Percentiles rank a stretch among this genome's conserved stretches.
Conservation (phyloP, 345 rosid genomes). For the Camelina neglecta region DNA sequence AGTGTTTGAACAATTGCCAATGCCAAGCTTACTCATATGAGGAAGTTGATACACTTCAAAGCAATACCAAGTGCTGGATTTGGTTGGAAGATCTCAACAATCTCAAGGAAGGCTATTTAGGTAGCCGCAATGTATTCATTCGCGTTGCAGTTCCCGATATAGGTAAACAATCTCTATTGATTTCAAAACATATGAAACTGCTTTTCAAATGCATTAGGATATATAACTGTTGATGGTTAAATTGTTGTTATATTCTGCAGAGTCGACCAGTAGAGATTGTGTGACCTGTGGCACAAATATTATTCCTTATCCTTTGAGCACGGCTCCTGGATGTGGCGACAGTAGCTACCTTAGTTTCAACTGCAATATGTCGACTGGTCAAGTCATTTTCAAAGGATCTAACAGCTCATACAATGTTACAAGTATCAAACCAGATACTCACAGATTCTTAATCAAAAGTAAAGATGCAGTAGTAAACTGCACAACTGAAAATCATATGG, state of each 20-base stretch:
- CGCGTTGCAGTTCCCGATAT: slow-evolving; percentile 53
- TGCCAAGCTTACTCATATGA: slow-evolving; percentile 72
- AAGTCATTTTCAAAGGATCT: slow-evolving; percentile 48
- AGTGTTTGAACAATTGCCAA: slow-evolving; percentile 59
- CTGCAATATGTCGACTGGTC: slow-evolving; percentile 55
- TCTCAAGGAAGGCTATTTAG: slow-evolving; percentile 53
- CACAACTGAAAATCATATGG: slow-evolving; percentile 26
- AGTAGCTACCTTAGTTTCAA: slow-evolving; percentile 55
- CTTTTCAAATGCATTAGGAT: background rate
- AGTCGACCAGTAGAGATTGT: slow-evolving; percentile 52
- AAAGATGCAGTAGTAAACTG: slow-evolving; percentile 38
- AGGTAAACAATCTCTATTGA: slow-evolving; percentile 46
- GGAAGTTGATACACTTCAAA: slow-evolving; percentile 24
- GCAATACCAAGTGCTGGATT: slow-evolving; percentile 54
- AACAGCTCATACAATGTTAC: slow-evolving; percentile 49
- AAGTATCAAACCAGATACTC: slow-evolving; percentile 49
- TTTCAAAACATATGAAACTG: background rate
- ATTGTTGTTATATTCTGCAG: slow-evolving; percentile 46
- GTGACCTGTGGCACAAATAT: slow-evolving; percentile 54
- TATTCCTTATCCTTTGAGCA: slow-evolving; percentile 72
- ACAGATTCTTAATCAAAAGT: slow-evolving; percentile 47
- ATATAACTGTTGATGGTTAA: background rate
- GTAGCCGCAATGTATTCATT: slow-evolving; percentile 49
- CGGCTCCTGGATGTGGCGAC: slow-evolving; percentile 63
- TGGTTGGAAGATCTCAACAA: slow-evolving; percentile 62